Base-by-base conservation (phyloP, 495 filamentous ascomycete species). In the Aeminium ludgeri region DNA sequence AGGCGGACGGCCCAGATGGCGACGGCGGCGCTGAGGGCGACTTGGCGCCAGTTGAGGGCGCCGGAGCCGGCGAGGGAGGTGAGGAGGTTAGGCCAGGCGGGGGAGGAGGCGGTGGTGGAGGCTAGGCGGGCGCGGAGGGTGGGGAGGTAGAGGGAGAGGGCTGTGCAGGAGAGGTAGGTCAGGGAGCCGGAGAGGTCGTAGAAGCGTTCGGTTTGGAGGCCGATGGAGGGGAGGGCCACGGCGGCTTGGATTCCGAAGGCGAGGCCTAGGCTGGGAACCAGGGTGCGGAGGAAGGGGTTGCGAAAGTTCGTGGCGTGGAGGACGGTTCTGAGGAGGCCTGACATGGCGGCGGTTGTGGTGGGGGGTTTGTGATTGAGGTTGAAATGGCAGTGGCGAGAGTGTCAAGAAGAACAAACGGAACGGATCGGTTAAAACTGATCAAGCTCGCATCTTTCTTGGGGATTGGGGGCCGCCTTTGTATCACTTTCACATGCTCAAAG, bases 141-240 rank as follows among this genome's bases (percentile, higher is more conserved):
- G 0, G 76, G 75, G 3, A 79, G 59, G 42, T 68, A 76, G n/a
- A 78, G 54, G 40, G 61, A 68, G 6, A 74, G 46, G 1, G 63
- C 60, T 0, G 67, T 69, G 48, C 73, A 71, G 30, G 67, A 60
- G 20, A 80, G 56, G 50, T 74, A 76, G 6, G 73, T 81, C 2
- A 73, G 48, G 2, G 67, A 69, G 45, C 74, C 74, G 1, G 72
- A 76, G 39, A 72, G 59, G 49, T 81, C 76, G 53, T 73, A 81
- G 60, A 74, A 78, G 34, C 67, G 65, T 40, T 78, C 73, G 10
- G 67, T 65, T 49, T 70, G 66, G 31, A 59, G 55, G 45, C 62
- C 39, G 31, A 76, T 72, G 2, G 73, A 75, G 4, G 74, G 74
- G 6, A 77, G 47, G 6, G 70, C 76, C 23, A 67, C 66, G 36